phyloP scores from a whole-genome alignment of 1,139 yeast genomes.

The Sugiyamaella pinicola region DNA sequence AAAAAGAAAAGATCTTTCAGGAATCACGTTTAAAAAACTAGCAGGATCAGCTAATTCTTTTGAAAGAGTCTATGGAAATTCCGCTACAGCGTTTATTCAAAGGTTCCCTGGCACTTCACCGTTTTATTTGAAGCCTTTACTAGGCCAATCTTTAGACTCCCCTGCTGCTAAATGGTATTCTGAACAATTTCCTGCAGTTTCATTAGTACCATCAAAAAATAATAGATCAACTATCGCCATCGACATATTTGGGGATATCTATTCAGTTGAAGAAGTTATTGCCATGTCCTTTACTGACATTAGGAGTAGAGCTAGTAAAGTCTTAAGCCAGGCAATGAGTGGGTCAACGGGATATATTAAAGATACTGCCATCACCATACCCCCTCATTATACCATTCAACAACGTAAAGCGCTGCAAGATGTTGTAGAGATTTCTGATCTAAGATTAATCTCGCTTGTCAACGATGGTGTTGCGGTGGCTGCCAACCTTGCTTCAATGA shows the following conservation, averaged over 20 bases:
- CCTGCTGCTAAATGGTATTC: constrained; percentile 49
- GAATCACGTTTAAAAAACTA: constrained; percentile 60
- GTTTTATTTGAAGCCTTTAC: constrained; percentile 64
- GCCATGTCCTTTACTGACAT: constrained; percentile 82
- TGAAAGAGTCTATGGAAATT: constrained; percentile 79
- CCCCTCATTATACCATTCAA: constrained; percentile 65
- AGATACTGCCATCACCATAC: constrained; percentile 76
- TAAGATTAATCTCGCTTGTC: constrained; percentile 66
- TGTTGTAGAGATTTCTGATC: constrained; percentile 70
- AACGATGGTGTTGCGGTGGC: constrained; percentile 94
- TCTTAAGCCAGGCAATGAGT: constrained; percentile 44
- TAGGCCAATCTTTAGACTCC: constrained; percentile 65
- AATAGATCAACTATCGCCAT: constrained; percentile 52
- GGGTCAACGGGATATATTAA: constrained; percentile 49
- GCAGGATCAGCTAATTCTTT: constrained; percentile 44
- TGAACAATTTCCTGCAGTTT: constrained; percentile 62
- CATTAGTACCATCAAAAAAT: constrained; percentile 50
- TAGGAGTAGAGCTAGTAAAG: constrained; percentile 59
- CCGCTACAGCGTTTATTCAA: constrained; percentile 68
- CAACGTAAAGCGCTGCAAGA: constrained; percentile 75
- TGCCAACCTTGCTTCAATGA: constrained; percentile 64
- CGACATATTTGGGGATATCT: constrained; percentile 49
- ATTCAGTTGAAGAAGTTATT: constrained; percentile 73
- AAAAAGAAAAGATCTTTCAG: constrained; percentile 84
- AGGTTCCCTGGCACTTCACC: constrained; percentile 75